Evolutionary conservation across 345 rosid species (phyloP), one percentile per base, ranked within the genome.

Genomic region (Anastatica hierochuntica): DNA sequence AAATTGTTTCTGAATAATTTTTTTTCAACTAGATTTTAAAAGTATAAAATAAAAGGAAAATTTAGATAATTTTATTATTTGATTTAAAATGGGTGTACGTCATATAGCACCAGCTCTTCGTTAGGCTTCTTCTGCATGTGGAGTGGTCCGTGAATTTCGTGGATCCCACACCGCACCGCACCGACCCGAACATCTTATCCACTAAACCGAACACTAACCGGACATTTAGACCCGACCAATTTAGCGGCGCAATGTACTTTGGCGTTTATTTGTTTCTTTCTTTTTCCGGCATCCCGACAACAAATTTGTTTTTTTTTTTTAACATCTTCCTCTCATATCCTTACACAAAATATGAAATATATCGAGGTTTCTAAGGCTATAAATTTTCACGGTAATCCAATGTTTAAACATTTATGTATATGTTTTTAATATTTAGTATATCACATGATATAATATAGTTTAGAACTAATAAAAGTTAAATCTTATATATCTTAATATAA

Each of bases 231-330:
- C 63, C 69, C 58, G 62, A 40, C 39, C 56, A 21, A 33, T 56
- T 49, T 56, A 57, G 63, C 63, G 63, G 63, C 56, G 17, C 62
- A 39, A 48, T 55, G 44, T 48, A 48, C 57, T 40, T 18, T 16
- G 51, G 12, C 4, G 6, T 24, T 24, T 24, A 24, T 38, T 46
- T 54, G n/a, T 12, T 11, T 14, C 12, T 5, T 4, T 8, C 8
- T 16, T 18, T 15, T 56, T 41, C 5, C 16, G 16, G 29, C 7
- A 14, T 15, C 9, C 56, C 43, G 1, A 55, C 54, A 14, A 20
- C 9, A 38, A 47, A 20, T 18, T 31, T 31, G 12, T 4, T 54
- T 12, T 14, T 8, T 10, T 14, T 41, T 49, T 58, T 58, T 38
- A 31, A 29, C 55, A 26, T 37, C 19, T 16, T 10, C 12, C 43